Percentiles rank a stretch among this genome's conserved stretches.
Evolutionary conservation across 257 asterid genomes (phyloP).

Genomic region (Solanum sitiens): DNA sequence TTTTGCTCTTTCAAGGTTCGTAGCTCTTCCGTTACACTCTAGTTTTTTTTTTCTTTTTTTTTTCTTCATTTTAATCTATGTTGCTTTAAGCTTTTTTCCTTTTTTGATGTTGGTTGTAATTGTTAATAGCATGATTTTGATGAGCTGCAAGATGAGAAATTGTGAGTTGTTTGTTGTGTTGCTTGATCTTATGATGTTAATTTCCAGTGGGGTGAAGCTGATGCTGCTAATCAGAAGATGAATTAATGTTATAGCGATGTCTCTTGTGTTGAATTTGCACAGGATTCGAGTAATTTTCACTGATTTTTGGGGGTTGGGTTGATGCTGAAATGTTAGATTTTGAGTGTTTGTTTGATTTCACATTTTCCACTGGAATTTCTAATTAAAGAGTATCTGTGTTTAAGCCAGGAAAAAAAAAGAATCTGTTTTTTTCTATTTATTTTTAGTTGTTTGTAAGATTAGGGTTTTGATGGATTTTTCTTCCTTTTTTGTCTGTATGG

Average conservation of each 20-base stretch:
- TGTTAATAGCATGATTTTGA: not conserved
- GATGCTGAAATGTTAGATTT: not conserved
- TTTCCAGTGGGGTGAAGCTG: not conserved
- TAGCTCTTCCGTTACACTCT: constrained; percentile 3
- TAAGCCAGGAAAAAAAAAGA: not conserved
- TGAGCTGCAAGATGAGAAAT: not conserved
- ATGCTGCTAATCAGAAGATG: constrained; percentile 4
- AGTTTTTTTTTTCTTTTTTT: not conserved
- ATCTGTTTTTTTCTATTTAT: not conserved
- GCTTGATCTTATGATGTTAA: constrained; percentile 27
- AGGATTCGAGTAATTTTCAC: constrained; percentile 12
- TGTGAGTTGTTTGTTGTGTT: not conserved
- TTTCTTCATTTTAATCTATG: not conserved
- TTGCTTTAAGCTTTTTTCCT: not conserved
- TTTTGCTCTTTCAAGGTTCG: constrained; percentile 30
- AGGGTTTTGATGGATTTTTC: constrained; percentile 13
- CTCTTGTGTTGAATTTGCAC: not conserved
- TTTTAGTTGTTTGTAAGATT: not conserved
- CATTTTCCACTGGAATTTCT: not conserved
- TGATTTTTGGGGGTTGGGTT: not conserved
- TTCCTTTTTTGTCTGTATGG: not conserved
- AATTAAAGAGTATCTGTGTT: not conserved
- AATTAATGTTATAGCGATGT: constrained; percentile 3
- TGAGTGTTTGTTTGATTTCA: not conserved
- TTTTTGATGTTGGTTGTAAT: not conserved